Evolutionary conservation across 1,284 basidiomycete species (phyloP).

Genomic region (Cryptococcus sp.): DNA sequence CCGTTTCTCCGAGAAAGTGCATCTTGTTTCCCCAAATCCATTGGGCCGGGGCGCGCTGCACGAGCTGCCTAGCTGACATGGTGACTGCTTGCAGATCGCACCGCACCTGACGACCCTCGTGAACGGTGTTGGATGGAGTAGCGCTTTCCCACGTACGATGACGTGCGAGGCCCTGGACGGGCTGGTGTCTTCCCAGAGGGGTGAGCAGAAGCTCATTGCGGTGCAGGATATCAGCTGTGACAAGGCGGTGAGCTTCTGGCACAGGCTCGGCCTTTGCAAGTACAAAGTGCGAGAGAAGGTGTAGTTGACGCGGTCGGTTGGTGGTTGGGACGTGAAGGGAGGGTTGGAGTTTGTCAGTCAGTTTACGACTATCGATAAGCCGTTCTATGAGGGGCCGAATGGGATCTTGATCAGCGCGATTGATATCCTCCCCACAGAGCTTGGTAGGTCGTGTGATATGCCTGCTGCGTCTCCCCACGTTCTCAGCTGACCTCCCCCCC

Average conservation of each 20-base stretch:
- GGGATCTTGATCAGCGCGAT: constrained; percentile 75
- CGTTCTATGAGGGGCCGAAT: constrained; percentile 59
- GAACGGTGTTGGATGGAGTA: constrained; percentile 80
- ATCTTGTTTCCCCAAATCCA: constrained; percentile 6
- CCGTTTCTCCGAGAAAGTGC: constrained; percentile 65
- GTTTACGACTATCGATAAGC: constrained; percentile 68
- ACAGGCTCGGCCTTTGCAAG: too few relatives aligned
- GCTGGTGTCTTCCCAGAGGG: constrained; percentile 55
- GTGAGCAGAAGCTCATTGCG: constrained; percentile 54
- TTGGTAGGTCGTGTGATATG: constrained; percentile 55
- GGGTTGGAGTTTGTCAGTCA: constrained; percentile 75
- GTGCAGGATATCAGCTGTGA: constrained; percentile 86
- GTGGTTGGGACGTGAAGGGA: too few relatives aligned
- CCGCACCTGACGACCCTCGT: constrained; percentile 78
- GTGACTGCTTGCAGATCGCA: constrained; percentile 58
- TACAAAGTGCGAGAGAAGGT: too few relatives aligned
- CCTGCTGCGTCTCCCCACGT: too few relatives aligned
- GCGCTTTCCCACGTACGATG: constrained; percentile 72
- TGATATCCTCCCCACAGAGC: constrained; percentile 79
- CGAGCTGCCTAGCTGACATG: not conserved
- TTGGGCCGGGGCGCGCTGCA: not conserved
- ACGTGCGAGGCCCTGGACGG: constrained; percentile 60
- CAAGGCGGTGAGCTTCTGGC: constrained; percentile 63
- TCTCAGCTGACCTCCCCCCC: too few relatives aligned
- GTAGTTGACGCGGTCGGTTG: not conserved